These are phyloP conservation scores for Agrocybe praecox DNA, from an alignment of 768 basidiomycete species.

Conservation along the genomic window DNA sequence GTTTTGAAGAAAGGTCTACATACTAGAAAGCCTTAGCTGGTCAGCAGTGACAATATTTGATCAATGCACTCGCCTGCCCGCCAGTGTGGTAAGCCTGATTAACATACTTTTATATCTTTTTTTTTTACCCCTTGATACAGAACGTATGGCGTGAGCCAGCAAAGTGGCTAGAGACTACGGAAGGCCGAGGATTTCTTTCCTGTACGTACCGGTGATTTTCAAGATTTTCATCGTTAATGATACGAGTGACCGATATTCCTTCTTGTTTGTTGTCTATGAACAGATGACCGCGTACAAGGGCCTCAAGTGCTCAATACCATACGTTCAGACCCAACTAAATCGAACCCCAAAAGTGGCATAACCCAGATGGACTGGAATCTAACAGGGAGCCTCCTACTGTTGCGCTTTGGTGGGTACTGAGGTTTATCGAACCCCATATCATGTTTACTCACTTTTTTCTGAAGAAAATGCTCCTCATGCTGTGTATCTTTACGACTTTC, in stretches of 20 bases:
- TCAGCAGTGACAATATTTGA: constrained; percentile 65
- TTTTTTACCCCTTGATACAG: constrained; percentile 36
- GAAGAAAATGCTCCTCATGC: constrained; percentile 65
- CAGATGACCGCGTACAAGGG: constrained; percentile 69
- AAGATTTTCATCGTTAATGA: no score
- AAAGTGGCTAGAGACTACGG: constrained; percentile 82
- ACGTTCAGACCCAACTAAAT: constrained; percentile 60
- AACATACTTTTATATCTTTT: not conserved
- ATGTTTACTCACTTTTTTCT: constrained; percentile 2
- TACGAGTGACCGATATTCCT: not conserved
- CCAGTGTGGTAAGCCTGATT: constrained; percentile 50
- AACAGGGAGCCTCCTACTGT: constrained; percentile 71
- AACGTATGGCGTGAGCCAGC: constrained; percentile 84
- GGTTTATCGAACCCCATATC: constrained; percentile 7
- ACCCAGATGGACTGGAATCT: constrained; percentile 83
- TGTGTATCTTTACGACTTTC: constrained; percentile 75
- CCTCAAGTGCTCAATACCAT: constrained; percentile 52
- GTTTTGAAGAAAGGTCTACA: constrained; percentile 56
- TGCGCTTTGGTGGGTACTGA: constrained; percentile 62
- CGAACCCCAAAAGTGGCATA: constrained; percentile 67
- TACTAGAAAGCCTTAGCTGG: constrained; percentile 81
- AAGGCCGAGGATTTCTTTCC: constrained; percentile 85
- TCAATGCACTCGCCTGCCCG: constrained; percentile 56
- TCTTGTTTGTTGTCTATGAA: not conserved
- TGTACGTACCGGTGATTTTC: constrained; percentile 50